phyloP scores from a whole-genome alignment of 2,329 filamentous ascomycete genomes.

The Zopfia rhizophila region DNA sequence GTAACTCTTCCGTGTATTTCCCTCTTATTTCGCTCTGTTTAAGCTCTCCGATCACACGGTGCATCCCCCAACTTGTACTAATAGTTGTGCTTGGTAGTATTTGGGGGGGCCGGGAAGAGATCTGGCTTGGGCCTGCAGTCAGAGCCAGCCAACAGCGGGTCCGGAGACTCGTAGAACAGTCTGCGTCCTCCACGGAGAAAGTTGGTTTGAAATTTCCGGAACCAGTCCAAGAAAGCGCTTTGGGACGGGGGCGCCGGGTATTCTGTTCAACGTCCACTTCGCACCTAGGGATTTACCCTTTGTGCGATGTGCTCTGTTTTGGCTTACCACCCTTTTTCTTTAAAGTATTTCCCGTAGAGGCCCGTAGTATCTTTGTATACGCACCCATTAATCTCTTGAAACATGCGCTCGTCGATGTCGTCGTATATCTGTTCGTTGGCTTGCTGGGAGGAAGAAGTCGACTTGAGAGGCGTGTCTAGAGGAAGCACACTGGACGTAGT shows the following conservation, averaged over 20 bases:
- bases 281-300: conserved; percentile 1
- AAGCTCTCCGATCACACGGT: conserved; percentile 17
- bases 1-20: conserved; percentile 9
- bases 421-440: conserved; percentile 31
- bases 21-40: not conserved
- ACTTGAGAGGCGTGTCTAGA: too few species aligned
- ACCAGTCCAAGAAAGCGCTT: too few species aligned
- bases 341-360: conserved; percentile 23
- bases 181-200: too few species aligned
- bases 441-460: too few species aligned
- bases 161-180: not conserved
- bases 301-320: too few species aligned
- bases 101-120: conserved; percentile 8
- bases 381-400: conserved; percentile 26
- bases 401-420: conserved; percentile 36
- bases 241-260: too few species aligned
- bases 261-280: too few species aligned
- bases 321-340: conserved; percentile 7
- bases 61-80: conserved; percentile 13
- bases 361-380: conserved; percentile 29
- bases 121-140: conserved; percentile 2
- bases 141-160: not conserved
- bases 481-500: too few species aligned
- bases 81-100: not conserved
- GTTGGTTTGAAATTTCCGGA: too few species aligned